phyloP scores from a whole-genome alignment of 2,329 filamentous ascomycete genomes.

The Chaetomium sp. region DNA sequence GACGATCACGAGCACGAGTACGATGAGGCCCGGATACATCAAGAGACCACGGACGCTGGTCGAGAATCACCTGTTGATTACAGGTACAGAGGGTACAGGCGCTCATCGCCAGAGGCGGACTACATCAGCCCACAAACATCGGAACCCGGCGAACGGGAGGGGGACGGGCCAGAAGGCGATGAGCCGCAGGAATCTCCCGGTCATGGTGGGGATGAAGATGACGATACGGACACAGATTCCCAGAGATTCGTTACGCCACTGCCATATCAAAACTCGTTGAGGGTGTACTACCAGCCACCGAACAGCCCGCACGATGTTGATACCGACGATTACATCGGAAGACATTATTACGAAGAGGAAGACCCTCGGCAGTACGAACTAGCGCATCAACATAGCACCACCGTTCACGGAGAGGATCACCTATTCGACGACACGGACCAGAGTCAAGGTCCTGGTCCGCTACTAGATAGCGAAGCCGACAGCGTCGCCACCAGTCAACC shows the following conservation, averaged over 20 bases:
- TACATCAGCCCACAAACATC: not conserved
- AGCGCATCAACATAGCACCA: constrained; percentile 38
- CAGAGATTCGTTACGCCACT: constrained; percentile 32
- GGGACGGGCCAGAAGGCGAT: too few relatives aligned
- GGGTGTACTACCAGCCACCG: not conserved
- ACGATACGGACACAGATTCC: constrained; percentile 27
- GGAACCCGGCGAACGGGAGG: not conserved
- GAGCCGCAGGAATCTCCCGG: too few relatives aligned
- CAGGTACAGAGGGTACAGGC: not conserved
- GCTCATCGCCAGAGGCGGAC: not conserved
- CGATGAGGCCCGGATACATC: not conserved
- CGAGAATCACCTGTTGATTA: not conserved
- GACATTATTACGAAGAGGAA: not conserved
- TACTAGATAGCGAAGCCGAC: not conserved
- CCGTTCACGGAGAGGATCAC: constrained; percentile 41
- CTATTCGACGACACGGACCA: constrained; percentile 39
- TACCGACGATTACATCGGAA: constrained; percentile 9
- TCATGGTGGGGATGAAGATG: not conserved
- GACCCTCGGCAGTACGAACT: constrained; percentile 20
- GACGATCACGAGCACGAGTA: not conserved
- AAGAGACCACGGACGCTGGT: too few relatives aligned
- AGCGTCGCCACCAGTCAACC: not conserved
- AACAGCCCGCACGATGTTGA: not conserved
- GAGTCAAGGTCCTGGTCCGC: constrained; percentile 6
- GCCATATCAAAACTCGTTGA: constrained; percentile 23